phyloP scores from a whole-genome alignment of 345 rosid species.

The Nephelium lappaceum region DNA sequence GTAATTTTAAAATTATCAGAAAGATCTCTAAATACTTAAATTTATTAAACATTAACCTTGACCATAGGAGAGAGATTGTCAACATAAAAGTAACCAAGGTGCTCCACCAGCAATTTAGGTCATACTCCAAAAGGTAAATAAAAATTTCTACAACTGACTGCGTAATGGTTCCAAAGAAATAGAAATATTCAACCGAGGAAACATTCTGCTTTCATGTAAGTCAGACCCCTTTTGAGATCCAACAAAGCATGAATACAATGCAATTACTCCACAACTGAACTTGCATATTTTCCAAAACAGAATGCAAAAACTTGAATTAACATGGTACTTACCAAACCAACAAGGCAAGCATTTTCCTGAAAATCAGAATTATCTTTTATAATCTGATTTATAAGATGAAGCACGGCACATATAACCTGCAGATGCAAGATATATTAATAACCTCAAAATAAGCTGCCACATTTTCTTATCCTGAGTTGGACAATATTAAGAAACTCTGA shows the following conservation, averaged over 20 bases:
- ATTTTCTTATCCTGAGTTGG: background rate
- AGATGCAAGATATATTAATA: conserved; percentile 24
- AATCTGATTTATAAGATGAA: conserved; percentile 86
- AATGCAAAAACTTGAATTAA: conserved; percentile 20
- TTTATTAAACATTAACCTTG: background rate
- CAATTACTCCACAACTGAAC: conserved; percentile 15
- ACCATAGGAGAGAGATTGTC: background rate
- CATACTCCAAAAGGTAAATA: background rate
- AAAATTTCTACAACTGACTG: background rate
- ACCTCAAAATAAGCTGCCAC: conserved; percentile 18
- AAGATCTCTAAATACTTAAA: background rate
- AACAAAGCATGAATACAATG: background rate
- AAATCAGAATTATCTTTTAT: conserved; percentile 83
- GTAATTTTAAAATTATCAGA: background rate
- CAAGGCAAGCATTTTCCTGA: conserved; percentile 98
- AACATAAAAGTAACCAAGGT: background rate
- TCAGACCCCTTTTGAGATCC: background rate
- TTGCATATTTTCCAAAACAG: conserved; percentile 5
- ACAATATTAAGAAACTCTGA: conserved; percentile 2
- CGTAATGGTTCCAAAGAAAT: background rate
- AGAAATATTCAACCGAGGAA: background rate
- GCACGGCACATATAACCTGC: conserved; percentile 87
- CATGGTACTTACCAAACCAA: conserved; percentile 67
- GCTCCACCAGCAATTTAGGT: background rate
- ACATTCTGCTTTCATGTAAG: background rate